Percentiles rank a stretch among this genome's conserved stretches.
phyloP scores from a whole-genome alignment of 2,329 filamentous ascomycete species.

The Zymoseptoria passerinii region DNA sequence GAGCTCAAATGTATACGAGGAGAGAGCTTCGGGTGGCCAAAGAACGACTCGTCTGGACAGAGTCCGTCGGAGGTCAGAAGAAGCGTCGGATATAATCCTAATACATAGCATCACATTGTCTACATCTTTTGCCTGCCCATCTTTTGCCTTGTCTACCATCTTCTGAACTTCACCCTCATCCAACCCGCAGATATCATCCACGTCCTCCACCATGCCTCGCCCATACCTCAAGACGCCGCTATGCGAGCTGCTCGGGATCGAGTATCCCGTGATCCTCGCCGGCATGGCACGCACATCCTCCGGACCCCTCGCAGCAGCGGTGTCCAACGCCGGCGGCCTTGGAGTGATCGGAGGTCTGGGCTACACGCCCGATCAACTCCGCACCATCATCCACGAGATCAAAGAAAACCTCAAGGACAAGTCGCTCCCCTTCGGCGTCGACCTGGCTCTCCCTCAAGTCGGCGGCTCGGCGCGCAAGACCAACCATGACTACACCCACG shows the following conservation, averaged over 20 bases:
- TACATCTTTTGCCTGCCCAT: neutral
- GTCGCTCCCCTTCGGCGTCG: slow-evolving; percentile 76
- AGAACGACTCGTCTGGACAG: neutral
- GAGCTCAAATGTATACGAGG: neutral
- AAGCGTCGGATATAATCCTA: neutral
- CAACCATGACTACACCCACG: slow-evolving; percentile 92
- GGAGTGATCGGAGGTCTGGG: slow-evolving; percentile 54
- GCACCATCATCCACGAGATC: slow-evolving; percentile 74
- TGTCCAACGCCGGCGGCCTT: slow-evolving; percentile 80
- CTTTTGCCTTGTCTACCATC: neutral
- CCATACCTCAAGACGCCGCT: slow-evolving; percentile 64
- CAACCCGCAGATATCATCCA: neutral
- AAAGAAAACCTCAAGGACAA: slow-evolving; percentile 63
- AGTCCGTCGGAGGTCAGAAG: neutral
- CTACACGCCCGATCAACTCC: slow-evolving; percentile 67
- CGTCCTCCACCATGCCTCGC: slow-evolving; percentile 16
- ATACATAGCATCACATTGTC: neutral
- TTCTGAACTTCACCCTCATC: neutral
- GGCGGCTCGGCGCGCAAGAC: slow-evolving; percentile 77
- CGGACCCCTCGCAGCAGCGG: slow-evolving; percentile 70
- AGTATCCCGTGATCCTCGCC: slow-evolving; percentile 82
- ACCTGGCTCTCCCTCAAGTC: slow-evolving; percentile 83
- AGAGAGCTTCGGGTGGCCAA: neutral
- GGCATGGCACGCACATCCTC: slow-evolving; percentile 87
- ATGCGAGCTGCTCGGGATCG: slow-evolving; percentile 69